Evolutionary conservation across 2,329 filamentous ascomycete species (phyloP).

Genomic region (Neodidymelliopsis sp.): DNA sequence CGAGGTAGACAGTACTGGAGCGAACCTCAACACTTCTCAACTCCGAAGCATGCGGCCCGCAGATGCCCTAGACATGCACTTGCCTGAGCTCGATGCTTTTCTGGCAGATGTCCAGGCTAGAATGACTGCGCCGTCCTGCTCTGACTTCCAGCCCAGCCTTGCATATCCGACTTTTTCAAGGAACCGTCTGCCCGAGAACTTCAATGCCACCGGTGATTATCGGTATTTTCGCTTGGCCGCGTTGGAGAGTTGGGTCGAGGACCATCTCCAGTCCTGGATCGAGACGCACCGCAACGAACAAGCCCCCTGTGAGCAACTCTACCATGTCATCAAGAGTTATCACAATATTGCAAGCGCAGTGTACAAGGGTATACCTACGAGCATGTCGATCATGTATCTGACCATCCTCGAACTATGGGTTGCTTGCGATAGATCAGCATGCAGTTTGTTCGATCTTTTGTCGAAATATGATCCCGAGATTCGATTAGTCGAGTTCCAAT

Average conservation of each 20-base stretch:
- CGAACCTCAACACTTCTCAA: constrained; percentile 16
- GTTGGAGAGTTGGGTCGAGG: constrained; percentile 61
- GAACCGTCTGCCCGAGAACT: constrained; percentile 17
- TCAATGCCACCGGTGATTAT: constrained; percentile 19
- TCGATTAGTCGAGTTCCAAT: constrained; percentile 49
- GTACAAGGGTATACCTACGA: constrained; percentile 56
- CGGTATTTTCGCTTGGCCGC: constrained; percentile 55
- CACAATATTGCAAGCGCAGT: constrained; percentile 3
- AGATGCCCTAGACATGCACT: constrained; percentile 25
- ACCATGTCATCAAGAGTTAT: constrained; percentile 26
- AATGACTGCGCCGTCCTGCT: background rate
- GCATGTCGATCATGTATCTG: constrained; percentile 63
- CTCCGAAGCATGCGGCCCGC: constrained; percentile 21
- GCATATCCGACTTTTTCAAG: constrained; percentile 13
- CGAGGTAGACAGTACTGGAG: background rate
- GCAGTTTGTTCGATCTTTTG: constrained; percentile 52
- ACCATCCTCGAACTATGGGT: constrained; percentile 67
- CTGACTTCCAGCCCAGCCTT: constrained; percentile 21
- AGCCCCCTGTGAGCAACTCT: constrained; percentile 35
- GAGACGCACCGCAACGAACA: constrained; percentile 24
- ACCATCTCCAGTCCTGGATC: constrained; percentile 52
- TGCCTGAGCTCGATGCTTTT: constrained; percentile 29
- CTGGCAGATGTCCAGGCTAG: constrained; percentile 18
- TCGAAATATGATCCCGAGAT: constrained; percentile 58
- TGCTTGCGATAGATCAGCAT: constrained; percentile 60